Base-by-base conservation (phyloP, 352 stramenopile species). In the Bremia lactucae region DNA sequence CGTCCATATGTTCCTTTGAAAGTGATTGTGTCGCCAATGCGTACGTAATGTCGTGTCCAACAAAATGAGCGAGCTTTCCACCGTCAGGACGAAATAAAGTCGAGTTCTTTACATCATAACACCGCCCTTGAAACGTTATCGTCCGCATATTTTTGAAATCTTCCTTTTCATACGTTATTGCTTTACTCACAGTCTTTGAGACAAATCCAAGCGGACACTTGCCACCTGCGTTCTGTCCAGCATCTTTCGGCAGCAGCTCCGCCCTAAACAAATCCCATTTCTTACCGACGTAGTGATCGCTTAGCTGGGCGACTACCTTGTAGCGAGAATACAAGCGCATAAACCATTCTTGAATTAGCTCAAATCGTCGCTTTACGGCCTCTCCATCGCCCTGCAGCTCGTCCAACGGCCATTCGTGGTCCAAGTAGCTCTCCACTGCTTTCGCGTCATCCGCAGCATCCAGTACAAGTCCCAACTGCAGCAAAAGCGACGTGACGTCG, bases 161-260 rank as follows among this genome's bases (percentile, higher is more conserved):
- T 3, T 45, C 26, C 5, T 25, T 14, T 9, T 40, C 59, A 4
- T 31, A 28, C 18, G 53, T 59, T 20, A 68, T 52, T 1, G 54
- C 31, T 10, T 68, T 54, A 14, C 38, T 52, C 16, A 67, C 28
- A 6, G 42, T 52, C 9, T 62, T 63, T 0, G 59, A 48, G 25
- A 68, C 72, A 51, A 84, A 84, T 16, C 72, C 72, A 31, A 84
- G 49, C 20, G 72, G 72, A 23, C 72, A 84, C 26, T 80, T 81
- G 14, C 55, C 64, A 24, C 50, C 51, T 8, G 51, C 37, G 36
- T 31, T 48, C 15, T 6, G 25, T 8, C 26, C 29, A 6, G 49
- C 44, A 38, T 55, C 49, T n/a, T 19, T 16, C 3, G 66, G 66
- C 25, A 72, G 36, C 24, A 79, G 40, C 20, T 67, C 25, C 4